A percentile compares a stretch with the other conserved stretches of the same genome.
These are phyloP conservation scores for Dictyostelium discoideum DNA, from an alignment of 78 protist species.

Conservation along the genomic window dicty_2.7 NC_007088.5:32501-33000, in stretches of 20 bases:
- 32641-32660: slow-evolving; percentile 46
- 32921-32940: not conserved
- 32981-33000: no score
- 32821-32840: not conserved
- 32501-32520: slow-evolving; percentile 83
- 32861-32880: not conserved
- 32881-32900: slow-evolving; percentile 49
- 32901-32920: not conserved
- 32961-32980: not conserved
- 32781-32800: no score
- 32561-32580: slow-evolving; percentile 95
- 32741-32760: no score
- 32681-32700: no score
- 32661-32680: not conserved
- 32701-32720: no score
- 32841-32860: no score
- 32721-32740: no score
- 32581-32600: slow-evolving; percentile 89
- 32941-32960: not conserved
- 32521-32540: slow-evolving; percentile 72
- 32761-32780: no score
- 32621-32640: slow-evolving; percentile 31
- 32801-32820: not conserved
- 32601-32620: slow-evolving; percentile 40
- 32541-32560: slow-evolving; percentile 92